These are phyloP conservation scores for Luvunga scandens DNA, from an alignment of 345 rosid genomes.

Conservation along the genomic window DNA sequence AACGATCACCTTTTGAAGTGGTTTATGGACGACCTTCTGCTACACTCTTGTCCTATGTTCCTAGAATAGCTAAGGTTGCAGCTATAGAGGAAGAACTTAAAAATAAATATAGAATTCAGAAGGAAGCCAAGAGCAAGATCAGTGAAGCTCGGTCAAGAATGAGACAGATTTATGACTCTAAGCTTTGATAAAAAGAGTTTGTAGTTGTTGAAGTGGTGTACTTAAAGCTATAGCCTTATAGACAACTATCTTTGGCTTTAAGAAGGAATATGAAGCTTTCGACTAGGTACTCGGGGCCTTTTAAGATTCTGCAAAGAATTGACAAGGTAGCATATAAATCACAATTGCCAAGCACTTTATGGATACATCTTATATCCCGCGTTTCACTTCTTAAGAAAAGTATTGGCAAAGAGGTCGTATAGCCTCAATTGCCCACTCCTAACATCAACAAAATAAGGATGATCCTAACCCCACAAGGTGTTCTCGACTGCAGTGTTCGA, in stretches of 20 bases:
- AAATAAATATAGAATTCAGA: not conserved
- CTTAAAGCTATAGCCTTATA: constrained; percentile 5
- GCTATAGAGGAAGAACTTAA: not conserved
- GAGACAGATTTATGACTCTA: not conserved
- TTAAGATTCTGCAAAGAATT: too few relatives aligned
- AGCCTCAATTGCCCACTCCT: too few relatives aligned
- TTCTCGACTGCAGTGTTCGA: too few relatives aligned
- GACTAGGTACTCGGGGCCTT: too few relatives aligned
- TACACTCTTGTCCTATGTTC: not conserved
- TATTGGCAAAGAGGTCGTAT: too few relatives aligned
- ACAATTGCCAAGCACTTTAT: too few relatives aligned
- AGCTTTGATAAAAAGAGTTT: not conserved
- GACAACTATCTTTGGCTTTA: not conserved
- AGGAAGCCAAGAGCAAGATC: not conserved
- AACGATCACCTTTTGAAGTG: not conserved
- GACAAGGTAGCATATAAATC: too few relatives aligned
- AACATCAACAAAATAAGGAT: too few relatives aligned
- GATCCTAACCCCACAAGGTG: too few relatives aligned
- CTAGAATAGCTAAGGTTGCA: not conserved
- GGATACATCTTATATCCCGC: too few relatives aligned
- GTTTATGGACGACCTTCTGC: not conserved
- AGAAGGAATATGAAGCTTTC: not conserved
- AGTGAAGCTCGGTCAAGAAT: not conserved
- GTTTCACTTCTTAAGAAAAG: too few relatives aligned
- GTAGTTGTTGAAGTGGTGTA: not conserved